Evolutionary conservation across 2,329 filamentous ascomycete species (phyloP).

Genomic region (Rhynchosporium graminicola): DNA sequence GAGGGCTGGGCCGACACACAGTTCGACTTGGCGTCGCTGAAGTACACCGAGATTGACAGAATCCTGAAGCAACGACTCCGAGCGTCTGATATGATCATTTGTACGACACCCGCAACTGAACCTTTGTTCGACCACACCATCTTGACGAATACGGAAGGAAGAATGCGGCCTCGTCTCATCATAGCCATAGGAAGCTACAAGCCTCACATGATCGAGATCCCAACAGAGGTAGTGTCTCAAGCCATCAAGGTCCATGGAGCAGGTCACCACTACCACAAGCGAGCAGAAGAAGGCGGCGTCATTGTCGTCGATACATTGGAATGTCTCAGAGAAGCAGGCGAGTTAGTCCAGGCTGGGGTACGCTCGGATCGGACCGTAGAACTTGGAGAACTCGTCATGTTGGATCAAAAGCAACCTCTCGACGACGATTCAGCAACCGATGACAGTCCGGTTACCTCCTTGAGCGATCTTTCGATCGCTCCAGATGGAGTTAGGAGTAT

Average conservation of each 20-base stretch:
- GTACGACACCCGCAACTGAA: constrained; percentile 75
- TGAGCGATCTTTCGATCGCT: constrained; percentile 10
- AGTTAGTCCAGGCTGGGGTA: constrained; percentile 78
- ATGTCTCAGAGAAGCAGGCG: constrained; percentile 80
- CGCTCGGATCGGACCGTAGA: constrained; percentile 78
- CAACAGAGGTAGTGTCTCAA: constrained; percentile 71
- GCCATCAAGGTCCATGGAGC: constrained; percentile 55
- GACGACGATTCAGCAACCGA: constrained; percentile 28
- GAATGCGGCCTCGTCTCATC: constrained; percentile 70
- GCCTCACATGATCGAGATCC: constrained; percentile 78
- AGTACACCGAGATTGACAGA: constrained; percentile 67
- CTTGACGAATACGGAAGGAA: constrained; percentile 70
- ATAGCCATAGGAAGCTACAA: constrained; percentile 71
- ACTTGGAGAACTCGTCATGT: constrained; percentile 76
- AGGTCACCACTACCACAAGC: constrained; percentile 65
- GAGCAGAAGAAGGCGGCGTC: constrained; percentile 63
- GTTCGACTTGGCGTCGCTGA: constrained; percentile 68
- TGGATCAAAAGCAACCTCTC: constrained; percentile 42
- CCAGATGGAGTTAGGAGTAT: constrained; percentile 22
- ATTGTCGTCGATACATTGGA: constrained; percentile 77
- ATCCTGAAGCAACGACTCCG: constrained; percentile 71
- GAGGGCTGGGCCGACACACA: constrained; percentile 67
- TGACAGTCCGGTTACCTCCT: constrained; percentile 17
- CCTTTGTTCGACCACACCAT: constrained; percentile 75
- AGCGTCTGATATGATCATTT: constrained; percentile 80